Evolutionary conservation across 2,329 filamentous ascomycete species (phyloP).

Genomic region (Xylaria sp.): DNA sequence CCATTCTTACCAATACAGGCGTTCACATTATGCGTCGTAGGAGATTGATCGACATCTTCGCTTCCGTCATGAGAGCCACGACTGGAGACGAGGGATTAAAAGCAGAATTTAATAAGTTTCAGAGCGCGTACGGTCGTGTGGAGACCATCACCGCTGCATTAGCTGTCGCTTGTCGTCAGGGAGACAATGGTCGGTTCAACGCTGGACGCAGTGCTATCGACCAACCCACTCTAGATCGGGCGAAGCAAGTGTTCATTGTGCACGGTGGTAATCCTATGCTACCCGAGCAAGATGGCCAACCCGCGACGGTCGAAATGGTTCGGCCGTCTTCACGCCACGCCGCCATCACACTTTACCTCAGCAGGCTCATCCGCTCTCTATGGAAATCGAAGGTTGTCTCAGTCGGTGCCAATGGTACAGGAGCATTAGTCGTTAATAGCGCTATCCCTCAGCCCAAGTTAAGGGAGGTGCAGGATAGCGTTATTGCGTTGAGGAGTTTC

Average conservation of each 20-base stretch:
- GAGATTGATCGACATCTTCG: conserved; percentile 90
- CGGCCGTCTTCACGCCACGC: conserved; percentile 87
- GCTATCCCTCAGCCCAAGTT: conserved; percentile 73
- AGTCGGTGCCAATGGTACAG: conserved; percentile 56
- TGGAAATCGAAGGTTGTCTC: conserved; percentile 82
- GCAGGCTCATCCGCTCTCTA: conserved; percentile 83
- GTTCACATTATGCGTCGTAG: conserved; percentile 84
- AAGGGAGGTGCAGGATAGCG: conserved; percentile 75
- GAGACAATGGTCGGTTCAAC: conserved; percentile 73
- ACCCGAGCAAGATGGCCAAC: conserved; percentile 75
- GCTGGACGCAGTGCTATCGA: conserved; percentile 79
- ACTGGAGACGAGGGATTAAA: conserved; percentile 82
- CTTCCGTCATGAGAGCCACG: conserved; percentile 74
- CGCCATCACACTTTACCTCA: conserved; percentile 85
- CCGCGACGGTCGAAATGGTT: conserved; percentile 79
- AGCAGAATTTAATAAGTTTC: conserved; percentile 80
- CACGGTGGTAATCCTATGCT: conserved; percentile 87
- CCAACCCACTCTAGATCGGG: conserved; percentile 82
- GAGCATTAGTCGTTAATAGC: conserved; percentile 68
- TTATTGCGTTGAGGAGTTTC: conserved; percentile 81
- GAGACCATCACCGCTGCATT: conserved; percentile 91
- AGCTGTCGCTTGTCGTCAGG: conserved; percentile 93
- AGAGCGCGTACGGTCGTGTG: conserved; percentile 81
- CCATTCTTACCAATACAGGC: conserved; percentile 88
- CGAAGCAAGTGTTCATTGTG: conserved; percentile 87